Evolutionary conservation across 2,329 filamentous ascomycete species (phyloP).

Genomic region (Paracoccidioides lutzii): DNA sequence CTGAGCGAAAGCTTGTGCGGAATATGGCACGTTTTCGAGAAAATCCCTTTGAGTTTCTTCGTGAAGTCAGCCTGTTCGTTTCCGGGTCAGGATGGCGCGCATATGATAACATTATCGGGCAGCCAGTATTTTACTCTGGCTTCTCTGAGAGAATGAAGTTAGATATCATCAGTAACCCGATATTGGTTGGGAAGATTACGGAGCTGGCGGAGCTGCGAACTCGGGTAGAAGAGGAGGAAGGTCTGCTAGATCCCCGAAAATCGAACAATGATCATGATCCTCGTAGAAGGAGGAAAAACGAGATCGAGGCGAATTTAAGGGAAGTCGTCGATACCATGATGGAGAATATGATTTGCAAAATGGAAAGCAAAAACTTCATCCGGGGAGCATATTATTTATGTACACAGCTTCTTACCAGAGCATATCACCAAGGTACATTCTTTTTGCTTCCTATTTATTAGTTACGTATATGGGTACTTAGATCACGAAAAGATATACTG

Average conservation of each 20-base stretch:
- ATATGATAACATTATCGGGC: slow-evolving; percentile 80
- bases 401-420: slow-evolving; percentile 78
- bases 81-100: slow-evolving; percentile 90
- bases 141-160: slow-evolving; percentile 84
- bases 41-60: slow-evolving; percentile 63
- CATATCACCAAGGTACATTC: slow-evolving; percentile 70
- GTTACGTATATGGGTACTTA: neutral
- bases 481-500: neutral
- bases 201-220: slow-evolving; percentile 66
- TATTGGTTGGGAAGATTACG: slow-evolving; percentile 60
- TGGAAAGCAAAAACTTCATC: slow-evolving; percentile 90
- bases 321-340: slow-evolving; percentile 78
- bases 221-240: slow-evolving; percentile 62
- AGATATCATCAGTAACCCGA: slow-evolving; percentile 59
- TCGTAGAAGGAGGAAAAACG: slow-evolving; percentile 29
- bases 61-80: slow-evolving; percentile 85
- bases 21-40: slow-evolving; percentile 79
- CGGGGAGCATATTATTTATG: slow-evolving; percentile 78
- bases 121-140: slow-evolving; percentile 83
- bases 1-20: slow-evolving; percentile 41
- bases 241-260: slow-evolving; percentile 42
- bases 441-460: neutral
- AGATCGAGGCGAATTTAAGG: slow-evolving; percentile 59
- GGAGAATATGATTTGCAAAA: slow-evolving; percentile 97
- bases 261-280: slow-evolving; percentile 14